phyloP scores from a whole-genome alignment of 345 rosid genomes.

The thale cress (Arabidopsis thaliana) region TAIR10.1 NC_003070.9:2345501-2346000 shows the following conservation, averaged over 20 bases:
- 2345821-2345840: constrained; percentile 72
- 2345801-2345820: constrained; percentile 46
- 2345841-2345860: constrained; percentile 75
- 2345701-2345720: constrained; percentile 57
- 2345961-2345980: constrained; percentile 63
- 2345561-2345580: constrained; percentile 63
- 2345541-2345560: constrained; percentile 47
- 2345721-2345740: constrained; percentile 43
- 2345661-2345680: constrained; percentile 67
- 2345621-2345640: constrained; percentile 32
- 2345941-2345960: constrained; percentile 57
- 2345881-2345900: constrained; percentile 86
- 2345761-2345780: constrained; percentile 9
- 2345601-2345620: constrained; percentile 21
- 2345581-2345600: constrained; percentile 56
- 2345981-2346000: constrained; percentile 63
- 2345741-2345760: constrained; percentile 45
- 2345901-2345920: constrained; percentile 51
- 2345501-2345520: constrained; percentile 64
- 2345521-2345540: constrained; percentile 56
- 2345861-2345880: constrained; percentile 50
- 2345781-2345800: constrained; percentile 41
- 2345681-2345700: constrained; percentile 55
- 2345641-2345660: constrained; percentile 55
- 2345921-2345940: constrained; percentile 50